Percentiles rank a stretch among this genome's conserved stretches.
phyloP scores from a whole-genome alignment of 1,139 yeast species.

The Suhomyces ambrosiae region DNA sequence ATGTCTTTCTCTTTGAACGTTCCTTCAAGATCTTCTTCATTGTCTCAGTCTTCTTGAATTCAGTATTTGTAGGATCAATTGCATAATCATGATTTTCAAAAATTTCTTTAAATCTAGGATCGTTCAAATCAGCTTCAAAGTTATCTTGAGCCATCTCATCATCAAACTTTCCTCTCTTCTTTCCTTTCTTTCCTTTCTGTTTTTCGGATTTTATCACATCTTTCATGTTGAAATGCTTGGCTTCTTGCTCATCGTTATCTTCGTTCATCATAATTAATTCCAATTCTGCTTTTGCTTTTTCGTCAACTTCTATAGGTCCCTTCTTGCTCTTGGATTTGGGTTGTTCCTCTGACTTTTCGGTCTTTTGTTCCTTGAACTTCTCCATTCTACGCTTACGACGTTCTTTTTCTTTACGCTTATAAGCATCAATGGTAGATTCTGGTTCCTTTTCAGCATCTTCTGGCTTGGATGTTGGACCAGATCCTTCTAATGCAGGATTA shows the following conservation, averaged over 20 bases:
- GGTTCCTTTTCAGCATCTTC: conserved; percentile 45
- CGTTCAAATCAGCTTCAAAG: conserved; percentile 68
- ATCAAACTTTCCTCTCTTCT: conserved; percentile 46
- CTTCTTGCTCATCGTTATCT: conserved; percentile 44
- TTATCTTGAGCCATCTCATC: conserved; percentile 56
- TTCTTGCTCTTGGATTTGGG: conserved; percentile 19
- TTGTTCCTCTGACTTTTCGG: conserved; percentile 15
- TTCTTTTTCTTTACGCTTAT: conserved; percentile 89
- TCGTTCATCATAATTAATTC: conserved; percentile 78
- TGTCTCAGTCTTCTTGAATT: conserved; percentile 82
- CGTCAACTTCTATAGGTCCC: conserved; percentile 26
- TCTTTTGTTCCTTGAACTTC: conserved; percentile 59
- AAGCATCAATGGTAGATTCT: conserved; percentile 78
- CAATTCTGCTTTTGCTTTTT: conserved; percentile 64
- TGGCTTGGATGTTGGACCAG: conserved; percentile 21
- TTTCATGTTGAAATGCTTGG: conserved; percentile 76
- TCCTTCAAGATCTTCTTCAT: conserved; percentile 82
- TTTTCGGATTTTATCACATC: conserved; percentile 76
- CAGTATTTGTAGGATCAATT: conserved; percentile 86
- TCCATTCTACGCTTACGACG: conserved; percentile 82
- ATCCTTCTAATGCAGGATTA: conserved; percentile 76
- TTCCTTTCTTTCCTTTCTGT: conserved; percentile 56
- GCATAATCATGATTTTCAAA: conserved; percentile 91
- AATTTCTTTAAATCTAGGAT: conserved; percentile 85
- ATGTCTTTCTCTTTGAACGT: conserved; percentile 57